Evolutionary conservation across 495 filamentous ascomycete species (phyloP).

Genomic region (Penicillium ochrochloron): DNA sequence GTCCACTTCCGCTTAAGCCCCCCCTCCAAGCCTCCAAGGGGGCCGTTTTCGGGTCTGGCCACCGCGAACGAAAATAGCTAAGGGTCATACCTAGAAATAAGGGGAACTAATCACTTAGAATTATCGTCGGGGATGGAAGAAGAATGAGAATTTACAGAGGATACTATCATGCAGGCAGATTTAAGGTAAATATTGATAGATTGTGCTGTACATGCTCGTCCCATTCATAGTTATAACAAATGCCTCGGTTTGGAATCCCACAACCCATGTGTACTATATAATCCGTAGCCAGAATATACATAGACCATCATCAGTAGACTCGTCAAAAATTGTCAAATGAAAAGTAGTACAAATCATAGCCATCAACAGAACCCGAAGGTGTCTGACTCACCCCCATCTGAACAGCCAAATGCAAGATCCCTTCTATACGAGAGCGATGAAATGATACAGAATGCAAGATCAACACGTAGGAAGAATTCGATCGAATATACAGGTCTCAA

Average conservation of each 20-base stretch:
- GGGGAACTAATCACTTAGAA: too few species aligned
- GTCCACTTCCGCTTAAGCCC: conserved; percentile 25
- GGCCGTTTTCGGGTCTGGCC: conserved; percentile 28
- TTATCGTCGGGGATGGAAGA: too few species aligned
- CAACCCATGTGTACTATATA: neutral
- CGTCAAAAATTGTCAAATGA: neutral
- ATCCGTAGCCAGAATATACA: neutral
- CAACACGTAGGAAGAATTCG: neutral
- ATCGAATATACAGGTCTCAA: conserved; percentile 1
- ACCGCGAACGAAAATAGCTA: neutral
- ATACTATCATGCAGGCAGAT: neutral
- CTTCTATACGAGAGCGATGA: neutral
- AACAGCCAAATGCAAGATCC: neutral
- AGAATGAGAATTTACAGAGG: too few species aligned
- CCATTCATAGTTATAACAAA: neutral
- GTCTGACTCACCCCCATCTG: neutral
- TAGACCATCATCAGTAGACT: neutral
- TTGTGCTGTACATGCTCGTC: neutral
- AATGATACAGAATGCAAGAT: neutral
- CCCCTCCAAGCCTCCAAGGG: conserved; percentile 9
- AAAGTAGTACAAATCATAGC: neutral
- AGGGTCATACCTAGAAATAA: neutral
- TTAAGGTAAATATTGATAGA: neutral
- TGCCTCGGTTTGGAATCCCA: neutral
- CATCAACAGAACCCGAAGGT: neutral